Evolutionary conservation across 78 protist genomes (phyloP).

Genomic region (Dictyostelium brefeldianum): DNA sequence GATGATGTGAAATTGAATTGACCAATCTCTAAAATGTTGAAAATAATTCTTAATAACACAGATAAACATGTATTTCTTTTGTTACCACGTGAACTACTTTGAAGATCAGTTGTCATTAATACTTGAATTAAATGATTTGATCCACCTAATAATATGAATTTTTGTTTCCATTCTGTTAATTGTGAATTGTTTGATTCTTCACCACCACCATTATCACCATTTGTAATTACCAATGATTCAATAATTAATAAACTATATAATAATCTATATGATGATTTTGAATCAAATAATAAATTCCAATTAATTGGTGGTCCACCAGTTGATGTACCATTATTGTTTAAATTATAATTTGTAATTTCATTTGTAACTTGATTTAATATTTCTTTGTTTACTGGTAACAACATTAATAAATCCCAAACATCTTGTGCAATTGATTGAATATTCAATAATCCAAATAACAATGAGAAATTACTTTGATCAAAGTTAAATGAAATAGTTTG

Average conservation of each 20-base stretch:
- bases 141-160: slow-evolving; percentile 46
- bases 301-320: not conserved
- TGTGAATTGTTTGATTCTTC: not conserved
- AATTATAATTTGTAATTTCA: not conserved
- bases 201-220: slow-evolving; percentile 3
- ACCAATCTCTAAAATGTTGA: slow-evolving; percentile 4
- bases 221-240: slow-evolving; percentile 24
- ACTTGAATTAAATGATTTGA: slow-evolving; percentile 26
- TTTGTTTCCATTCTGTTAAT: slow-evolving; percentile 34
- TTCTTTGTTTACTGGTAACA: slow-evolving; percentile 62
- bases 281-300: slow-evolving; percentile 73
- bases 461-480: slow-evolving; percentile 42
- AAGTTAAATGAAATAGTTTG: slow-evolving; percentile 17
- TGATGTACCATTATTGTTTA: not conserved
- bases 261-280: slow-evolving; percentile 28
- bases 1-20: slow-evolving; percentile 11
- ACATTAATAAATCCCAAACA: slow-evolving; percentile 77
- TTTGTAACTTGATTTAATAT: slow-evolving; percentile 12
- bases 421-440: slow-evolving; percentile 64
- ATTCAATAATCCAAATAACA: slow-evolving; percentile 37
- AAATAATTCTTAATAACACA: slow-evolving; percentile 42
- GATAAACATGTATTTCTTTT: slow-evolving; percentile 71
- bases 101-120: slow-evolving; percentile 40
- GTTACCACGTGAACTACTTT: slow-evolving; percentile 44
- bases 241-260: slow-evolving; percentile 65